phyloP scores from a whole-genome alignment of 108 stramenopile genomes.

The Phaeodactylum tricornutum region DNA sequence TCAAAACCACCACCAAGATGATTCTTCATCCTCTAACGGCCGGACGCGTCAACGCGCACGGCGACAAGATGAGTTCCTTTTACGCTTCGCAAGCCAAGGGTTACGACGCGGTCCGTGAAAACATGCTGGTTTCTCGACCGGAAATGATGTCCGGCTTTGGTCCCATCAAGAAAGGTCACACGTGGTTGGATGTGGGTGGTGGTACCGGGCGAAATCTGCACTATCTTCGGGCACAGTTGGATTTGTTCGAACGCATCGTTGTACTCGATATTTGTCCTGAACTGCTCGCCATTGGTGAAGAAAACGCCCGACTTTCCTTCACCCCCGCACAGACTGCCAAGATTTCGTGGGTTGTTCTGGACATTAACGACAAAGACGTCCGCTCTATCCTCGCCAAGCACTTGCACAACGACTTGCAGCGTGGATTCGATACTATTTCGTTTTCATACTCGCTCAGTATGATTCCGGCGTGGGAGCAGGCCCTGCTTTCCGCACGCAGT shows the following conservation, averaged over 20 bases:
- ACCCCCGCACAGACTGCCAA: conserved; percentile 29
- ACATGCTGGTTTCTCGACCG: conserved; percentile 40
- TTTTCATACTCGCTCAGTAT: conserved; percentile 42
- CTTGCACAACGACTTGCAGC: conserved; percentile 12
- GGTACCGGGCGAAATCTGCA: conserved; percentile 50
- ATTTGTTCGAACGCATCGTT: conserved; percentile 32
- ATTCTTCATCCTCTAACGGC: conserved; percentile 47
- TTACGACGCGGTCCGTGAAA: conserved; percentile 51
- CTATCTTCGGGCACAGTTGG: conserved; percentile 40
- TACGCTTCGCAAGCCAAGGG: conserved; percentile 47
- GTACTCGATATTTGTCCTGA: conserved; percentile 53
- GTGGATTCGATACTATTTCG: conserved; percentile 47
- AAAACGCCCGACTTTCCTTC: conserved; percentile 26
- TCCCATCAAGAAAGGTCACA: conserved; percentile 38
- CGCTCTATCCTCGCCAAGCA: conserved; percentile 22
- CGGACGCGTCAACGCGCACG: conserved; percentile 33
- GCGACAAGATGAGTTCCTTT: conserved; percentile 49
- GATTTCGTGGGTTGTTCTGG: conserved; percentile 40
- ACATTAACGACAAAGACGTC: conserved; percentile 35
- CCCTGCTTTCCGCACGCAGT: conserved; percentile 28
- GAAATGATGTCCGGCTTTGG: conserved; percentile 56
- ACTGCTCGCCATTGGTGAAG: conserved; percentile 34
- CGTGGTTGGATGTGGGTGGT: conserved; percentile 48
- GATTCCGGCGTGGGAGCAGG: conserved; percentile 47
- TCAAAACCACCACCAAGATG: conserved; percentile 49